Base-by-base conservation (phyloP, 257 asterid species). In the Nicotiana tabacum region DNA sequence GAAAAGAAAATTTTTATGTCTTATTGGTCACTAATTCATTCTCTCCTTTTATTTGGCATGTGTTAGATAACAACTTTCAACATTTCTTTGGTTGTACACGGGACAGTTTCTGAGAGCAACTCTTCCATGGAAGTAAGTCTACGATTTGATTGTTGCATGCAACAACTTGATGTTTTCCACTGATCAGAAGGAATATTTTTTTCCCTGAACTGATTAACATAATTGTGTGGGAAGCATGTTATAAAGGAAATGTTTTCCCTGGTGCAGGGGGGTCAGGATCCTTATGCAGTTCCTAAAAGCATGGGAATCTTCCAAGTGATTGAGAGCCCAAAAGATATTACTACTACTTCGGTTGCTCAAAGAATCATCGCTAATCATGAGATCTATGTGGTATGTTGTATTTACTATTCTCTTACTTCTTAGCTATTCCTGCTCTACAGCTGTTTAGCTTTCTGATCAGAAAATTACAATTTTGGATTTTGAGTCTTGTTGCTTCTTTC, bases 281-380 rank as follows among this genome's bases (percentile, higher is more conserved):
- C 97, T 2, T 96, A 94, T 81, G 87, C 83, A 6, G 91, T 96
- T 77, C 99, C 98, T 3, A 92, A 85, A 84, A 87, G 89, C 77
- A 87, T 93, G 93, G 97, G 97, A 79, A 91, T 96, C 53, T 94
- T 96, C 88, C 90, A 88, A 82, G 84, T 77, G 83, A 83, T 96
- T 8, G 91, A 92, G 85, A 96, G 99, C 90, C 97, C 97, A 33
- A 91, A 89, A 84, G 91, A 89, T 78, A 90, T 89, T 83, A 96
- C 98, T 32, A 92, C 98, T 83, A 88, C 92, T 80, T 92, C 92
- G 37, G 92, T 96, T 85, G 95, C 97, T 77, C 89, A 85, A 80
- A 92, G 99, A 85, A 94, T 96, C 72, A 86, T 94, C 6, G 98
- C 99, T 83, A 96, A 96, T 82, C 97, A 91, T 58, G 95, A 96